These are phyloP conservation scores for Nigrospora osmanthi DNA, from an alignment of 2,329 filamentous ascomycete genomes.

Conservation along the genomic window DNA sequence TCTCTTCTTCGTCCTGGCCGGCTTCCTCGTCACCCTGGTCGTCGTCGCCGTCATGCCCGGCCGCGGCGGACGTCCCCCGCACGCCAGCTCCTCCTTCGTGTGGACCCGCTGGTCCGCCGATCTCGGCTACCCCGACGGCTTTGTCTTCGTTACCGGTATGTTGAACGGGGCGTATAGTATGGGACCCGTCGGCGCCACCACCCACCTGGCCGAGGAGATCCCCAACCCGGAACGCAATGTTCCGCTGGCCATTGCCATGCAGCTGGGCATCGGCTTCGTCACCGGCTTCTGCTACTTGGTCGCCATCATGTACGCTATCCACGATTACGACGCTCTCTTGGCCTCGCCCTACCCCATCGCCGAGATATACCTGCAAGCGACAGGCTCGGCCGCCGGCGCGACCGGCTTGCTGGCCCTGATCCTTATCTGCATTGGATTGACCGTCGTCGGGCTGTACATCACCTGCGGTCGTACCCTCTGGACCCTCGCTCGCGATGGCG, in stretches of 20 bases:
- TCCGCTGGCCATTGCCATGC: slow-evolving; percentile 43
- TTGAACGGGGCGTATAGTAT: slow-evolving; percentile 62
- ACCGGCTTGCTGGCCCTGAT: neutral
- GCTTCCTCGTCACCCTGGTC: slow-evolving; percentile 46
- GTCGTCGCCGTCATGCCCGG: slow-evolving; percentile 44
- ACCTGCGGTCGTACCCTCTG: slow-evolving; percentile 31
- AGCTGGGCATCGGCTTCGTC: slow-evolving; percentile 41
- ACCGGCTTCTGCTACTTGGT: slow-evolving; percentile 45
- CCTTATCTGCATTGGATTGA: slow-evolving; percentile 30
- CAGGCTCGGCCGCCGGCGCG: slow-evolving; percentile 39
- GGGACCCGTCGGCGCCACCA: slow-evolving; percentile 57
- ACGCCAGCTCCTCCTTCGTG: slow-evolving; percentile 27
- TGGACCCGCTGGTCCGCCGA: slow-evolving; percentile 30
- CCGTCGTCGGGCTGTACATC: slow-evolving; percentile 30
- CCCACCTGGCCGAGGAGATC: slow-evolving; percentile 60
- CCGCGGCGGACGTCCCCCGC: slow-evolving; percentile 14
- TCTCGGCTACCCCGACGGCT: slow-evolving; percentile 33
- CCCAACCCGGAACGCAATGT: slow-evolving; percentile 41
- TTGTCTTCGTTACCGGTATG: slow-evolving; percentile 25
- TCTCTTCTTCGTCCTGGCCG: slow-evolving; percentile 40
- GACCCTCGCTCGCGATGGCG: slow-evolving; percentile 31
- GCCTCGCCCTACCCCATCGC: slow-evolving; percentile 53
- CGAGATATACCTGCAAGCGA: slow-evolving; percentile 57
- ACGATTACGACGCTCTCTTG: slow-evolving; percentile 37
- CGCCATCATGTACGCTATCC: slow-evolving; percentile 48